A percentile compares a stretch with the other conserved stretches of the same genome.
Evolutionary conservation across 139 green algal species (phyloP).

Genomic region (Chlamydomonas sphaeroides): DNA sequence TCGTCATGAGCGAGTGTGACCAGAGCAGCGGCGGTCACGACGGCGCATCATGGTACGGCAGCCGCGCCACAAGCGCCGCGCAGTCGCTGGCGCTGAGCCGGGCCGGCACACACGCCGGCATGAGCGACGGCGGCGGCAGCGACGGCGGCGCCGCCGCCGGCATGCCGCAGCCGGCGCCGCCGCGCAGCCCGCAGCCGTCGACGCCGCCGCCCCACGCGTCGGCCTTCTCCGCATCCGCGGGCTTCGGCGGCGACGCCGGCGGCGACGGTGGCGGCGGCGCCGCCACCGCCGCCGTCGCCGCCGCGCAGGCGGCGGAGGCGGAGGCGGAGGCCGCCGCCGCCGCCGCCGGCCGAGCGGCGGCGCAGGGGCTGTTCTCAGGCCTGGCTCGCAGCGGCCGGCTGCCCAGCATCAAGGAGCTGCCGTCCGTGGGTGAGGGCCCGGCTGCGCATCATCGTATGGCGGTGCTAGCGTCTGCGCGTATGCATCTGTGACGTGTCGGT

Average conservation of each 20-base stretch:
- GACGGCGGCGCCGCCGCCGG: neutral
- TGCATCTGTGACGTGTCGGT: too few species aligned
- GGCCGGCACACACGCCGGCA: neutral
- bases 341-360: too few species aligned
- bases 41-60: slow-evolving; percentile 2
- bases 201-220: too few species aligned
- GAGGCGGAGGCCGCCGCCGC: too few species aligned
- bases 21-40: slow-evolving; percentile 14
- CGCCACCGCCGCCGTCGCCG: too few species aligned
- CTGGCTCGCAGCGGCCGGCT: slow-evolving; percentile 6
- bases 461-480: too few species aligned
- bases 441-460: too few species aligned
- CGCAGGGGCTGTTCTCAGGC: too few species aligned
- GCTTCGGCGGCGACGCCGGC: too few species aligned
- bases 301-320: too few species aligned
- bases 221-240: too few species aligned
- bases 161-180: neutral
- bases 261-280: too few species aligned
- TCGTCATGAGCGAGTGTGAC: slow-evolving; percentile 20
- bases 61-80: slow-evolving; percentile 11
- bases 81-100: neutral
- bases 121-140: neutral
- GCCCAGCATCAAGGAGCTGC: neutral
- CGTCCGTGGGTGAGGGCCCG: slow-evolving; percentile 4
- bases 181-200: neutral